Evolutionary conservation across 2,329 filamentous ascomycete species (phyloP), one percentile per base, ranked within the genome.

Genomic region (Epichloe elymi): DNA sequence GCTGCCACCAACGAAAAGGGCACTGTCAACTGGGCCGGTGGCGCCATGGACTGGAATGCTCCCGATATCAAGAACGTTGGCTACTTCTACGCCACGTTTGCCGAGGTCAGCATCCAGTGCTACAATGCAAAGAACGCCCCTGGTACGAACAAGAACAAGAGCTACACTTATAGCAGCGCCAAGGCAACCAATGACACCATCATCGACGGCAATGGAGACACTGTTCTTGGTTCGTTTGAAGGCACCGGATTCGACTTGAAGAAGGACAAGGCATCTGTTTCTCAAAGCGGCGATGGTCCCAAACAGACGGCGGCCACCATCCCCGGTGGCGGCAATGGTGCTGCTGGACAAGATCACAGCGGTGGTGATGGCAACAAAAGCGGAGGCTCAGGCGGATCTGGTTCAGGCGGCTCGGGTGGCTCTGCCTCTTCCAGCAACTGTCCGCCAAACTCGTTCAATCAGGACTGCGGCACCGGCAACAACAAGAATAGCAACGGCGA

Each of bases 11-110:
- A 96, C 67, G 85, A 79, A 40, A 64, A 86, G 65, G 93, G 93
- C 51, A 97, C 93, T 36, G 79, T 95, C 57, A 75, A 83, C 50
- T 98, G 93, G 93, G 88, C 91, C 17, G 93, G 93, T 63, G 93
- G 93, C 60, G 71, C 78, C 49, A 91, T 98, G 56, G 78, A 95
- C 74, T 98, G 93, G 91, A 54, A 67, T 44, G 80, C 79, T 57
- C 72, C 75, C 19, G 86, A 94, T 67, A 91, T 97, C 74, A 73
- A 88, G 70, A 76, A 78, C 49, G 75, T 87, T 62, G 87, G 88
- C 35, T 97, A 96, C 75, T 95, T 93, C 74, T 96, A 85, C 65
- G 86, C 89, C 50, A 80, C 79, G 42, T 80, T 96, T 60, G 75
- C 80, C 50, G 80, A 89, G 50, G 80, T 98, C 53, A 76, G 73